phyloP scores from a whole-genome alignment of 2,329 filamentous ascomycete genomes.

The Lecanicillium sp. region DNA sequence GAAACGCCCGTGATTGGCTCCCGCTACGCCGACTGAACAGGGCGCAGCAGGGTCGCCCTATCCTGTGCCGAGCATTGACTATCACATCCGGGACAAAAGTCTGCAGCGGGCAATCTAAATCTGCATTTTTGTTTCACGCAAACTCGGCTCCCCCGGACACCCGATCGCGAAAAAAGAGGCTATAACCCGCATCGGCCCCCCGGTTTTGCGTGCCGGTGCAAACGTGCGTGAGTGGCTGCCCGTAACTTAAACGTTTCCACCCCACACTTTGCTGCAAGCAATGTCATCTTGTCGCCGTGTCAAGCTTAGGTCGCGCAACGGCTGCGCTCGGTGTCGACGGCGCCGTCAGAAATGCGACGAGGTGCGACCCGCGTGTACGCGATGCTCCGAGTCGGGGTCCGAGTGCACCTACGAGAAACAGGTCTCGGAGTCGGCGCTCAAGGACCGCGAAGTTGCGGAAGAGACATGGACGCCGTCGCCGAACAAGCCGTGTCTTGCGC shows the following conservation, averaged over 20 bases:
- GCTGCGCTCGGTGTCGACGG: slow-evolving; percentile 11
- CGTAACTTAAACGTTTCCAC: not conserved
- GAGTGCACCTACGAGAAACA: slow-evolving; percentile 11
- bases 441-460: no score
- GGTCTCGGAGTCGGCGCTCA: no score
- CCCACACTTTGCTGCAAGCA: not conserved
- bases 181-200: no score
- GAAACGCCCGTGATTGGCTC: not conserved
- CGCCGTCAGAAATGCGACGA: slow-evolving; percentile 14
- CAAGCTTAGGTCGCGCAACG: slow-evolving; percentile 9
- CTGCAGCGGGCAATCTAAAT: not conserved
- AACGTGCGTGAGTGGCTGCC: no score
- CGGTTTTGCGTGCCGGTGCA: no score
- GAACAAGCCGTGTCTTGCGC: no score
- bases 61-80: no score
- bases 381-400: slow-evolving; percentile 6
- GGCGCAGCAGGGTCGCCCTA: not conserved
- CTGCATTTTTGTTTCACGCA: not conserved
- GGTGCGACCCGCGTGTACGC: slow-evolving; percentile 10
- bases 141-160: no score
- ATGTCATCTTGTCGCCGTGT: not conserved
- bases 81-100: no score
- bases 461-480: no score
- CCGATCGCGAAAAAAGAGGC: no score
- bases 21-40: not conserved